Base-by-base conservation (phyloP, 1,284 basidiomycete genomes). In the Neonothopanus nambi region DNA sequence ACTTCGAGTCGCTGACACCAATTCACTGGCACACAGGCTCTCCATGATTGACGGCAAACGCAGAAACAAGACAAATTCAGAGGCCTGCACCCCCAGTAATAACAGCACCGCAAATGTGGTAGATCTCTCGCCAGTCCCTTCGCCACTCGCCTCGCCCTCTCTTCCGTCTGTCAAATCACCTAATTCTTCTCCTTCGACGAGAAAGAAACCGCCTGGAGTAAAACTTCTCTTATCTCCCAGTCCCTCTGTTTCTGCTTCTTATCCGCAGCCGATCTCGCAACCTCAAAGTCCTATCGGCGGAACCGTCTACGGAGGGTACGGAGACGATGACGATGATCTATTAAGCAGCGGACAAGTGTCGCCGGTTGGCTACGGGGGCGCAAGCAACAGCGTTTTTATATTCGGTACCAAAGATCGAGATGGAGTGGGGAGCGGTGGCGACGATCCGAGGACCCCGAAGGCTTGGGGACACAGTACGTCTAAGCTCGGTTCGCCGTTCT, bases 261-360 rank as follows among this genome's bases (percentile, higher is more conserved):
- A 43, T 15, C 15, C 13, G 12, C 49, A 42, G 42, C 18, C 43
- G 15, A n/a, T n/a, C 18, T 43, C 48, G 12, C 48, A 33, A 15
- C 30, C 33, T 13, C 49, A 51, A 12, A 37, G 40, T 9, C 41
- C 49, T 15, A 8, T 36, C 13, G 30, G 9, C 36, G 45, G 49
- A 35, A 42, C 30, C 9, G 9, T 33, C 8, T 33, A 33, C 30
- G 30, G 30, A 11, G 30, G 30, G 13, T 33, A 33, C 33, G 18
- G 12, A 9, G 61, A 61, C 30, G 69, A 83, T 8, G 85, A 87
- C 8, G 87, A 85, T 12, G 84, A 84, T 20, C 65, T 81, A 13
- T 67, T 84, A 54, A 89, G 87, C 64, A 90, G 88, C 61, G 86
- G 87, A 1, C 87, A 88, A 63, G 80, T 75, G 7, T 90, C 87